Base-by-base conservation (phyloP, 2,329 filamentous ascomycete species). In the Tolypocladium capitatum region DNA sequence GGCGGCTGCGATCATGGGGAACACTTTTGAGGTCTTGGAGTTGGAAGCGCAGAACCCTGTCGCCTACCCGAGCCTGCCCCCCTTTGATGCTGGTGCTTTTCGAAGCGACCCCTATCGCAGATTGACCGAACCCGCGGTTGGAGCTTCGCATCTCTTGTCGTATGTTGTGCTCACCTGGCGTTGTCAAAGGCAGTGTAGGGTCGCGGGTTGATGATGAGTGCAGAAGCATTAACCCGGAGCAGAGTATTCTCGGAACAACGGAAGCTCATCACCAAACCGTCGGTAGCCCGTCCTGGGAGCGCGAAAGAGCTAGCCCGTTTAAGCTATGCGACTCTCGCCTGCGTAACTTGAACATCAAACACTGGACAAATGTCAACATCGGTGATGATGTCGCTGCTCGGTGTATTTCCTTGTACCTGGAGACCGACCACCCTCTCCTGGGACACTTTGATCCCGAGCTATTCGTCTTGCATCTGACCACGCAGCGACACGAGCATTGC, bases 381-480 rank as follows among this genome's bases (percentile, higher is more conserved):
- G 36, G 53, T 4, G 53, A 60, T 38, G 53, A 60, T 2, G 49
- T 61, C 11, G 59, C 62, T 3, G 61, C 60, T 1, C 52, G 52
- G n/a, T 56, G 57, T 13, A 61, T 68, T 6, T 64, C 63, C 1
- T 48, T 62, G 1, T 68, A 68, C 41, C 51, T 67, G 2, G 53
- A 57, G 36, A 63, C 61, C 7, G 65, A 69, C 28, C 63, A 68
- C 45, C 62, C 64, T 2, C 53, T 69, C 1, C 50, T 69, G 1
- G 65, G 63, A 2, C 50, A 63, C 1, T 69, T 69, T 38, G 56
- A 66, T 27, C 50, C 62, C 1, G 44, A 59, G 6, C 50, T 66
- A 0, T 66, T 69, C 38, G 49, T 69, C 14, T 43, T 53, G 10
- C 60, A 68, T 46, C 51, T 69, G 2, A 49, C 63, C 3, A 45